Percentiles rank a stretch among this genome's conserved stretches.
These are phyloP conservation scores for Phyllachora maydis DNA, from an alignment of 2,329 filamentous ascomycete genomes.

Conservation along the genomic window DNA sequence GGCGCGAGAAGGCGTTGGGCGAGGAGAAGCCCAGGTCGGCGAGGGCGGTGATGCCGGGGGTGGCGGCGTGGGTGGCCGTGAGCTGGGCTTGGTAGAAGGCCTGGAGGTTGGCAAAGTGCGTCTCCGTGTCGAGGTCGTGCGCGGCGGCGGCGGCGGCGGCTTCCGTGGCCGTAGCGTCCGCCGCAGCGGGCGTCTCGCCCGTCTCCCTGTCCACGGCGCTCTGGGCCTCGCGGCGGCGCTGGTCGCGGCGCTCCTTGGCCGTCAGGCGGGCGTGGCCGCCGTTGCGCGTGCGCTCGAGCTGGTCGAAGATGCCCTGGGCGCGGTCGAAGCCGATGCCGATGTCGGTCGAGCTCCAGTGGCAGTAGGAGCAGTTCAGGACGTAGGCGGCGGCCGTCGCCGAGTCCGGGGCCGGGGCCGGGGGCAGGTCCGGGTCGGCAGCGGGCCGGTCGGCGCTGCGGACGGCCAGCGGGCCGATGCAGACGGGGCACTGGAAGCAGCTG, in stretches of 20 bases:
- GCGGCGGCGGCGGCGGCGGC: slow-evolving; percentile 12
- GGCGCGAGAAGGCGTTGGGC: slow-evolving; percentile 62
- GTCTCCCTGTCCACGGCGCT: slow-evolving; percentile 9
- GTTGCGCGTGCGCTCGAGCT: slow-evolving; percentile 52
- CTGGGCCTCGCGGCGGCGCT: slow-evolving; percentile 27
- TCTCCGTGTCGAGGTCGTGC: slow-evolving; percentile 36
- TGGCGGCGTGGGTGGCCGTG: slow-evolving; percentile 33
- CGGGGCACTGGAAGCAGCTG: slow-evolving; percentile 88
- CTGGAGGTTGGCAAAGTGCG: slow-evolving; percentile 54
- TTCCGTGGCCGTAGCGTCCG: slow-evolving; percentile 3
- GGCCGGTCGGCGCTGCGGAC: slow-evolving; percentile 53
- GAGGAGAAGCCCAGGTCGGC: slow-evolving; percentile 44
- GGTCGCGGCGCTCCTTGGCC: slow-evolving; percentile 28
- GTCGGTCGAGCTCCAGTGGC: slow-evolving; percentile 80
- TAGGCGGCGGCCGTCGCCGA: slow-evolving; percentile 32
- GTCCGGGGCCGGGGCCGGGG: slow-evolving; percentile 15
- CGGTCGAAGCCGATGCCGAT: slow-evolving; percentile 82
- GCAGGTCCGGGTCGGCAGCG: slow-evolving; percentile 20
- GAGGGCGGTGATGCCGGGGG: slow-evolving; percentile 22
- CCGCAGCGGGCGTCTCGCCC: slow-evolving; percentile 3
- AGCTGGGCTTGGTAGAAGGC: slow-evolving; percentile 70
- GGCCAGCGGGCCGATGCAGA: slow-evolving; percentile 64
- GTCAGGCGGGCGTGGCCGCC: slow-evolving; percentile 30
- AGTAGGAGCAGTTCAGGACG: slow-evolving; percentile 73
- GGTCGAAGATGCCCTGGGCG: slow-evolving; percentile 64